A percentile compares a stretch with the other conserved stretches of the same genome.
These are phyloP conservation scores for Blastomyces percursus DNA, from an alignment of 2,329 filamentous ascomycete species.

Conservation along the genomic window DNA sequence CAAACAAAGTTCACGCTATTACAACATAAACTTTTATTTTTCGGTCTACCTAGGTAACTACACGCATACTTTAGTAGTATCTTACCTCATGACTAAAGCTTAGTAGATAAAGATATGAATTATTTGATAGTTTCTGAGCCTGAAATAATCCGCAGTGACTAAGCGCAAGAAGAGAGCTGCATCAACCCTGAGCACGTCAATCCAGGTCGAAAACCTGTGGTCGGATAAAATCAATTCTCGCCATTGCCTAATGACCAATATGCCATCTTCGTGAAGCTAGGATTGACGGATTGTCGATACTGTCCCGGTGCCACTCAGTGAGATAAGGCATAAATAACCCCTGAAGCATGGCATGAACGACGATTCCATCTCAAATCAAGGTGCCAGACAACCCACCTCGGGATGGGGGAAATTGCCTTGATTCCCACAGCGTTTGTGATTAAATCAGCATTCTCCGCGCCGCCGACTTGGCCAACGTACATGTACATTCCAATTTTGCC, in stretches of 20 bases:
- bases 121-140: too few species aligned
- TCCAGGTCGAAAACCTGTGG: too few species aligned
- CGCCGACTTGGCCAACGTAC: background rate
- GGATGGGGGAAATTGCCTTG: background rate
- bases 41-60: background rate
- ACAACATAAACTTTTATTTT: background rate
- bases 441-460: background rate
- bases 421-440: background rate
- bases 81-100: background rate
- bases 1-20: background rate
- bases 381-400: background rate
- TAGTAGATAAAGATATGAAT: too few species aligned
- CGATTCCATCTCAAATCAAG: background rate
- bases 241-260: too few species aligned
- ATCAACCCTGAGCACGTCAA: background rate
- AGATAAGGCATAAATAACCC: background rate
- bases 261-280: too few species aligned
- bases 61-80: background rate
- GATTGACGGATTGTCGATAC: too few species aligned
- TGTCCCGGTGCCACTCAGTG: too few species aligned
- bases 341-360: background rate
- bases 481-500: background rate
- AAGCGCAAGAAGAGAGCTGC: background rate
- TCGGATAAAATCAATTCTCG: too few species aligned
- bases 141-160: too few species aligned